Base-by-base conservation (phyloP, 208 protist genomes). In the Porcisia deanei region DNA sequence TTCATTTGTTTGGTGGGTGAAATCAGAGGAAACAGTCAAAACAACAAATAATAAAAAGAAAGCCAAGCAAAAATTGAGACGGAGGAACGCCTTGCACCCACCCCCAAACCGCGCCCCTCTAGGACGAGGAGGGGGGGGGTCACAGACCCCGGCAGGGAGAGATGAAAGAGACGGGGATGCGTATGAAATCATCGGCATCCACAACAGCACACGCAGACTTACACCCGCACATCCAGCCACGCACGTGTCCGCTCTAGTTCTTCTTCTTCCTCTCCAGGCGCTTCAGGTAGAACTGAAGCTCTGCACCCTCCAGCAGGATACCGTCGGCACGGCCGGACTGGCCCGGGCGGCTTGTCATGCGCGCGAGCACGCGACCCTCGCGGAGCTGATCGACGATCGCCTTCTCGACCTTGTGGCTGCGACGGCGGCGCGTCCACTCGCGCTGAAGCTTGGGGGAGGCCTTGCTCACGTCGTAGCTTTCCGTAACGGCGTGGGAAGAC, bases 231-330 rank as follows among this genome's bases (percentile, higher is more conserved):
- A 76, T 57, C 4, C 20, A 65, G 8, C 22, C 61, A 68, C 39
- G n/a, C 55, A 53, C 57, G 10, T 39, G 60, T 16, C 43, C 64
- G 53, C 59, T 69, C 71, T 93, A 89, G 47, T 52, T 52, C 86
- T 94, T 94, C 94, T 99, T 99, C 95, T 99, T 99, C 92, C 99
- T 98, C 75, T 97, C 87, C 71, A 99, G 90, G 89, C 99, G 99
- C 89, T 97, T 98, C 76, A 96, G 71, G 97, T 99, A 99, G 98
- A 99, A 99, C 77, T 99, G 94, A 47, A 99, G 94, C 91, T 99
- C 99, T 43, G 98, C 93, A 77, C 99, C 99, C 91, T 99, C 99
- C 45, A 99, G 96, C 84, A 99, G 91, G 85, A 99, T 98, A 81
- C 99, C 99, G 83, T 99, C 99, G 84, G 91, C 92, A 74, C 97